A percentile compares a stretch with the other conserved stretches of the same genome.
Conservation (phyloP, 176 grass and related monocot genomes). For the Urochloa ruziziensis region DNA sequence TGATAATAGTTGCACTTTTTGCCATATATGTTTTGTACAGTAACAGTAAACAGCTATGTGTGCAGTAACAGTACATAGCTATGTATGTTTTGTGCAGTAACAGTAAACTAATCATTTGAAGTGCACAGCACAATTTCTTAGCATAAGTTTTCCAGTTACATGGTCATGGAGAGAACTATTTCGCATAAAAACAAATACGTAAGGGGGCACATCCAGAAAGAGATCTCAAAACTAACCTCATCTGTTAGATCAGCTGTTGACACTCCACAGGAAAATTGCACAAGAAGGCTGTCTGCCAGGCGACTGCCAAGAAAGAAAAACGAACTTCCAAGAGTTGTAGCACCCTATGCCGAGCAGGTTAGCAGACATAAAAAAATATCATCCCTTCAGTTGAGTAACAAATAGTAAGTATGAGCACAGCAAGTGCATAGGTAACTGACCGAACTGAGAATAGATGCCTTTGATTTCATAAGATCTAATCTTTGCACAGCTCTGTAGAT, state of each 20-base stretch:
- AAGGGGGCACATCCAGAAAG: constrained; percentile 7
- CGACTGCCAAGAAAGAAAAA: constrained; percentile 97
- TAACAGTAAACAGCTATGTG: not conserved
- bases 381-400: not conserved
- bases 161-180: not conserved
- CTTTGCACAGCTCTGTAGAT: constrained; percentile 82
- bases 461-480: constrained; percentile 94
- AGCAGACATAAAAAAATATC: not conserved
- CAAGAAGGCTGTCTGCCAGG: constrained; percentile 93
- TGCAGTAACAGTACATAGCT: not conserved
- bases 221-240: constrained; percentile 56
- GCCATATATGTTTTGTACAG: not conserved
- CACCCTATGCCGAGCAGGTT: constrained; percentile 48
- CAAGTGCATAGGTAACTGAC: constrained; percentile 52
- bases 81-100: not conserved
- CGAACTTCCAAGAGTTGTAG: constrained; percentile 75
- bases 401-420: constrained; percentile 15
- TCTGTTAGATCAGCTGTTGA: constrained; percentile 53
- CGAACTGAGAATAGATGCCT: constrained; percentile 85
- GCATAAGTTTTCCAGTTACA: not conserved
- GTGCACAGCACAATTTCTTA: not conserved
- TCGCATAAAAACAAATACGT: not conserved
- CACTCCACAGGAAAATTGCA: constrained; percentile 73
- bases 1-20: not conserved
- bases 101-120: too few relatives aligned